Base-by-base conservation (phyloP, 192 early-diverging fungal genomes). In the Backusella luteola region DNA sequence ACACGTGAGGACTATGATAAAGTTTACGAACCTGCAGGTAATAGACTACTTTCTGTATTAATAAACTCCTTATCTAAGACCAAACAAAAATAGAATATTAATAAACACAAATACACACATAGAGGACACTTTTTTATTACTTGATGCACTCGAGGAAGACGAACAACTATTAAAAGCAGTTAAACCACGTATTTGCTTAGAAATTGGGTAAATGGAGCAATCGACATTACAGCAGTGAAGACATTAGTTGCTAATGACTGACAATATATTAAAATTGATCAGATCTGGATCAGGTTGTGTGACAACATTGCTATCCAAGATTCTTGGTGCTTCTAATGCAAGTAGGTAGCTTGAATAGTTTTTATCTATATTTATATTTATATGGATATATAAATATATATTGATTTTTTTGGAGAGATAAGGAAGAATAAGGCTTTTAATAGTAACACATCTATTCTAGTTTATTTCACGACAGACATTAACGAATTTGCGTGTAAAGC, bases 61-160 rank as follows among this genome's bases (percentile, higher is more conserved):
- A 70, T 3, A 29, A 73, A 23, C 26, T 34, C 49, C 26, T 32
- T 59, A 39, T 49, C 41, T 34, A 17, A 44, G 23, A 67, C 38
- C 38, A 11, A 72, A 72, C 17, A 72, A 72, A 72, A 34, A 49
- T 34, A 72, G 34, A 39, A 34, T 38, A 35, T 44, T 44, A 44
- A 44, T 49, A 49, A 4, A 69, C 7, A 21, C 26, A 32, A 32
- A 32, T 32, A 32, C 1, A 32, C 32, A 34, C n/a, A 59, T 38
- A 93, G 96, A 99, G 86, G 97, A 99, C 81, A 96, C 96, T 0
- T 99, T 97, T 78, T 81, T 99, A 66, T 84, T 99, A 19, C 84
- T 99, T 34, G 96, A 98, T 80, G 93, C 94, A 3, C 89, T 99
- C n/a, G 96, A 98, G 74, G 84, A 87, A 67, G 96, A 97, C 67